Evolutionary conservation across 805 yeast genomes (phyloP).

Genomic region (Hanseniaspora pseudoguilliermondii): DNA sequence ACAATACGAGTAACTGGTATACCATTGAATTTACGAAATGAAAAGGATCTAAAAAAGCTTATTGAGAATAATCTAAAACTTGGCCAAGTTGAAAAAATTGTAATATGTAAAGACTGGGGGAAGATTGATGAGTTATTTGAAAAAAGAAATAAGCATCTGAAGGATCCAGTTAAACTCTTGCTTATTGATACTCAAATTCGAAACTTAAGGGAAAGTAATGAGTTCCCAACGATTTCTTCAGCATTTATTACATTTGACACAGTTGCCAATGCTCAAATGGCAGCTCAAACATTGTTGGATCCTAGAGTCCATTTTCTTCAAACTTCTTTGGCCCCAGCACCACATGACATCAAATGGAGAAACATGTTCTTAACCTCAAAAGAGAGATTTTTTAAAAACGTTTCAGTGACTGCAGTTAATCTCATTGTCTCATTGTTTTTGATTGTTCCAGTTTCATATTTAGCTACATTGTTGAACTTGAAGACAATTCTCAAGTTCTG

Average conservation of each 20-base stretch:
- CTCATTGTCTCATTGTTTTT: constrained; percentile 51
- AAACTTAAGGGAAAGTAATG: constrained; percentile 48
- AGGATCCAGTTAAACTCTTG: constrained; percentile 30
- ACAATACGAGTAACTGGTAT: constrained; percentile 81
- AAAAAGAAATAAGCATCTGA: constrained; percentile 41
- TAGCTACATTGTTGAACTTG: constrained; percentile 69
- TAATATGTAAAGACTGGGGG: constrained; percentile 81
- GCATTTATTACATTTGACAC: constrained; percentile 93
- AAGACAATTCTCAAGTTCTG: constrained; percentile 68
- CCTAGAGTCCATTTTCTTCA: constrained; percentile 76
- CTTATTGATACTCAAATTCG: constrained; percentile 54
- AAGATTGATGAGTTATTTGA: constrained; percentile 53
- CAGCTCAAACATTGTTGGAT: constrained; percentile 88
- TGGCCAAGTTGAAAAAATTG: constrained; percentile 65
- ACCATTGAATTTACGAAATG: constrained; percentile 67
- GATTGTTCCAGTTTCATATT: constrained; percentile 69
- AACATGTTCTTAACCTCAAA: constrained; percentile 68
- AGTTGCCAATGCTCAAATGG: constrained; percentile 91
- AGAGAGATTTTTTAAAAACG: constrained; percentile 49
- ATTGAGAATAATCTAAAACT: constrained; percentile 58
- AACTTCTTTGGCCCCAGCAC: constrained; percentile 84
- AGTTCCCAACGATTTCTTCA: constrained; percentile 68
- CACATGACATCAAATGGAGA: constrained; percentile 89
- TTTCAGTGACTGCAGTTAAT: constrained; percentile 29
- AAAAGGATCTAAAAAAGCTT: constrained; percentile 54